These are phyloP conservation scores for Leccinellum rugosiceps DNA, from an alignment of 768 basidiomycete species.

Conservation along the genomic window DNA sequence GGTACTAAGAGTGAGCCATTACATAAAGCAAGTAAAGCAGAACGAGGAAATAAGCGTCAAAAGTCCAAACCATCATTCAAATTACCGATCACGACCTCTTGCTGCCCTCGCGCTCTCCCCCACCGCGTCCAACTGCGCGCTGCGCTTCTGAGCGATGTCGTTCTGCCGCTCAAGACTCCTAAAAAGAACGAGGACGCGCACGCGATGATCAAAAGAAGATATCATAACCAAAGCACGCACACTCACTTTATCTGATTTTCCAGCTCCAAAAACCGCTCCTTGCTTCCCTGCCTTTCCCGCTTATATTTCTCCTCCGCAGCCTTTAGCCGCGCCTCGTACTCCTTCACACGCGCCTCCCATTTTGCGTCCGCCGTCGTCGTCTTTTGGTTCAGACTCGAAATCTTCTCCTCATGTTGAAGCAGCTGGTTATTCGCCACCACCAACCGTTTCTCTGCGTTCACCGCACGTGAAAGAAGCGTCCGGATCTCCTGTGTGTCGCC, in stretches of 20 bases:
- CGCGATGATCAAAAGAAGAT: background rate
- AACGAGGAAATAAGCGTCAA: background rate
- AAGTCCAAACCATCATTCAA: background rate
- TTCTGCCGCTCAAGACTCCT: conserved; percentile 77
- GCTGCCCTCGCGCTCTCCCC: conserved; percentile 25
- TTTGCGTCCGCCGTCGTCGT: conserved; percentile 72
- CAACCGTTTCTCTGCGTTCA: conserved; percentile 86
- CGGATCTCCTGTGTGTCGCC: conserved; percentile 68
- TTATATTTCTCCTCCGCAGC: conserved; percentile 90
- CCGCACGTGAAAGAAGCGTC: conserved; percentile 67
- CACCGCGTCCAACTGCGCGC: conserved; percentile 31
- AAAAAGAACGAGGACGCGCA: background rate
- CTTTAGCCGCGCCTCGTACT: conserved; percentile 79
- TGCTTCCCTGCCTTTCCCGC: conserved; percentile 89
- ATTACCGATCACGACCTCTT: conserved; percentile 22
- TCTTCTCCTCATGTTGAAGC: conserved; percentile 77
- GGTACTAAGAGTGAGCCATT: conserved; percentile 1
- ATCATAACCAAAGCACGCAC: conserved; percentile 3
- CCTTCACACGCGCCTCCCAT: conserved; percentile 94
- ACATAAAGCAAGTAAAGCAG: conserved; percentile 12
- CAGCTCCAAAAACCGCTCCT: conserved; percentile 75
- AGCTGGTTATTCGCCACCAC: conserved; percentile 84
- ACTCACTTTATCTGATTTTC: conserved; percentile 77
- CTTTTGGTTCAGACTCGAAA: conserved; percentile 70
- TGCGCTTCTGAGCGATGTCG: conserved; percentile 76